phyloP scores from a whole-genome alignment of 495 filamentous ascomycete species.

The Neurospora sp. region DNA sequence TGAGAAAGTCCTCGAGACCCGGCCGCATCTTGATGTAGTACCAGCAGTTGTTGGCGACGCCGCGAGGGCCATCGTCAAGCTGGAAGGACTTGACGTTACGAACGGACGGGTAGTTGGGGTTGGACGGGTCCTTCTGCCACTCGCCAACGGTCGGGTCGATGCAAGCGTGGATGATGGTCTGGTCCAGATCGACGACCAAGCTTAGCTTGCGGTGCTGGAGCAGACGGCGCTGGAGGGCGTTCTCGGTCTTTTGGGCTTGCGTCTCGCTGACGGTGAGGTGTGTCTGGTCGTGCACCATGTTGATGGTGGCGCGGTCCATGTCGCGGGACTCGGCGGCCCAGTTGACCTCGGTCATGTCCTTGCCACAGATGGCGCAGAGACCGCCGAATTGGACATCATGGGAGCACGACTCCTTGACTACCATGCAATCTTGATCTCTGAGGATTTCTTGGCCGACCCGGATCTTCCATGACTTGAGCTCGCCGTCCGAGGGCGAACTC shows the following conservation, averaged over 20 bases:
- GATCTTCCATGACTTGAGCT: conserved; percentile 64
- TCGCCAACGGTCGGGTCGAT: conserved; percentile 94
- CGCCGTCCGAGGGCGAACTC: conserved; percentile 74
- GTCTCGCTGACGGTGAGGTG: conserved; percentile 60
- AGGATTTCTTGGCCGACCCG: conserved; percentile 59
- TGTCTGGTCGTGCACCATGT: conserved; percentile 86
- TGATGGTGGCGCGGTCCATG: conserved; percentile 76
- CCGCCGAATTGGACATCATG: conserved; percentile 87
- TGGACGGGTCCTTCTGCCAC: conserved; percentile 80
- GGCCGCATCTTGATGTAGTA: conserved; percentile 99
- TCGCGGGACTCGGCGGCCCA: conserved; percentile 44
- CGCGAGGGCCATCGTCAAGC: conserved; percentile 73
- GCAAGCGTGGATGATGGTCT: conserved; percentile 97
- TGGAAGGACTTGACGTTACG: conserved; percentile 83
- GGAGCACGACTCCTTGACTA: conserved; percentile 83
- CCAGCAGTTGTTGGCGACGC: conserved; percentile 57
- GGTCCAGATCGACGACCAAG: conserved; percentile 92
- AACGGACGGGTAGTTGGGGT: conserved; percentile 85
- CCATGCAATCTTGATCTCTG: conserved; percentile 48
- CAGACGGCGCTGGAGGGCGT: conserved; percentile 74
- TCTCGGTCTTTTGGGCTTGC: conserved; percentile 73
- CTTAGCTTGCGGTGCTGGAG: conserved; percentile 73
- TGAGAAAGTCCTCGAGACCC: conserved; percentile 72
- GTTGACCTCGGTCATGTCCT: conserved; percentile 78
- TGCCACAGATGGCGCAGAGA: conserved; percentile 84